Evolutionary conservation across 2,329 filamentous ascomycete species (phyloP).

Genomic region (Arachnopeziza araneosa): DNA sequence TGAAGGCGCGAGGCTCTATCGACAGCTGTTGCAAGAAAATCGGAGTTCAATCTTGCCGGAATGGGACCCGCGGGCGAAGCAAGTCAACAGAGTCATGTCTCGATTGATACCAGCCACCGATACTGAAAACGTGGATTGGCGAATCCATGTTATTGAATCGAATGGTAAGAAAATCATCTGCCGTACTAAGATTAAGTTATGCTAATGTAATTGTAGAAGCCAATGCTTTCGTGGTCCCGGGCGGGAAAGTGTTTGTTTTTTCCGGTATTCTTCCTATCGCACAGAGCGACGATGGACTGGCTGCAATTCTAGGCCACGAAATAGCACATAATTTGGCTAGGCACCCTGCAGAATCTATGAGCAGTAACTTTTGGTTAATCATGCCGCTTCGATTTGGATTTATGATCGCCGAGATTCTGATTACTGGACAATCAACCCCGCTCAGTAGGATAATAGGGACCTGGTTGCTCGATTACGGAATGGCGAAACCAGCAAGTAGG

Average conservation of each 20-base stretch:
- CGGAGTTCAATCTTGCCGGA: slow-evolving; percentile 49
- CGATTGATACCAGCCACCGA: slow-evolving; percentile 63
- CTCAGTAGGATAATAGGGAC: slow-evolving; percentile 21
- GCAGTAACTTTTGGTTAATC: slow-evolving; percentile 33
- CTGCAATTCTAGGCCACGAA: slow-evolving; percentile 73
- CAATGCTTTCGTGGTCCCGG: slow-evolving; percentile 75
- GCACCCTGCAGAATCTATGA: slow-evolving; percentile 60
- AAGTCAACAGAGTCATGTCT: slow-evolving; percentile 60
- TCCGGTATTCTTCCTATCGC: slow-evolving; percentile 67
- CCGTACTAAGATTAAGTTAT: not conserved
- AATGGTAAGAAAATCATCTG: slow-evolving; percentile 33
- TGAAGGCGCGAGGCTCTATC: slow-evolving; percentile 49
- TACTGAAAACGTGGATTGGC: slow-evolving; percentile 55
- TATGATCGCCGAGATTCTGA: slow-evolving; percentile 27
- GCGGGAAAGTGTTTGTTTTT: slow-evolving; percentile 75
- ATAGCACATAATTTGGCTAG: slow-evolving; percentile 71
- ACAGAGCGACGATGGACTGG: slow-evolving; percentile 61
- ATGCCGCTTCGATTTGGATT: slow-evolving; percentile 33
- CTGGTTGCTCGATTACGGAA: slow-evolving; percentile 49
- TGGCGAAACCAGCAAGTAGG: slow-evolving; percentile 61
- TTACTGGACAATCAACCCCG: slow-evolving; percentile 18
- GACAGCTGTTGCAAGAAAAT: slow-evolving; percentile 49
- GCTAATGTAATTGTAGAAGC: slow-evolving; percentile 28
- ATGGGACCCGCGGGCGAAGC: slow-evolving; percentile 48
- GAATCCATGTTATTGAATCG: slow-evolving; percentile 70